Conservation (phyloP, 2,329 filamentous ascomycete genomes). For the Pseudogymnoascus sp. region DNA sequence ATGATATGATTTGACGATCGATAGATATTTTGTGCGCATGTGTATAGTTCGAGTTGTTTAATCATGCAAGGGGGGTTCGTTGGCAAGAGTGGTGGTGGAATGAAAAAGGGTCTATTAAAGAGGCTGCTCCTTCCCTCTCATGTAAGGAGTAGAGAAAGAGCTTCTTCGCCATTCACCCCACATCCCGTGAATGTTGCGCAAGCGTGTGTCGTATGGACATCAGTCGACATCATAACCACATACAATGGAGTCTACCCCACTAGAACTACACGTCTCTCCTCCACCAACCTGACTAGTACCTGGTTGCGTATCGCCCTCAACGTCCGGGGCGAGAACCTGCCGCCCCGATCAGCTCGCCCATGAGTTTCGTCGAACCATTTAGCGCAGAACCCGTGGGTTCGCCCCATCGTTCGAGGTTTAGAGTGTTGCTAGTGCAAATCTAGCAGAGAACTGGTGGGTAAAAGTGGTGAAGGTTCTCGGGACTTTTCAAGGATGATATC, state of each 20-base stretch:
- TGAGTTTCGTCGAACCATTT: neutral
- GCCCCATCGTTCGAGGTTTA: neutral
- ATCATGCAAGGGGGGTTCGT: neutral
- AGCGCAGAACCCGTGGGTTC: neutral
- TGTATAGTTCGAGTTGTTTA: neutral
- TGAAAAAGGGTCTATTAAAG: neutral
- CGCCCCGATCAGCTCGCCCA: neutral
- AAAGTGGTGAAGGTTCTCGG: neutral
- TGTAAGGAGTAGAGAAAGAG: neutral
- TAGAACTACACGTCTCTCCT: neutral
- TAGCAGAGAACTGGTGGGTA: neutral
- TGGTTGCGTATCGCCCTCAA: neutral
- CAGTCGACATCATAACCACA: conserved; percentile 2
- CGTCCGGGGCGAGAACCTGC: neutral
- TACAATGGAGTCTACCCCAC: neutral
- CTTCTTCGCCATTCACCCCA: conserved; percentile 4
- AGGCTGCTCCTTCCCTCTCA: neutral
- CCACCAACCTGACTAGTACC: conserved; percentile 6
- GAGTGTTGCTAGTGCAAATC: conserved; percentile 1
- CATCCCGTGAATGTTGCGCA: conserved; percentile 1
- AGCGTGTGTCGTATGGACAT: conserved; percentile 1
- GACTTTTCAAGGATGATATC: neutral
- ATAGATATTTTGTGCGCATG: neutral
- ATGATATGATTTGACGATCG: neutral
- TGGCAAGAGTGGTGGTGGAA: neutral